These are phyloP conservation scores for Boletus edulis DNA, from an alignment of 768 basidiomycete species.

Conservation along the genomic window DNA sequence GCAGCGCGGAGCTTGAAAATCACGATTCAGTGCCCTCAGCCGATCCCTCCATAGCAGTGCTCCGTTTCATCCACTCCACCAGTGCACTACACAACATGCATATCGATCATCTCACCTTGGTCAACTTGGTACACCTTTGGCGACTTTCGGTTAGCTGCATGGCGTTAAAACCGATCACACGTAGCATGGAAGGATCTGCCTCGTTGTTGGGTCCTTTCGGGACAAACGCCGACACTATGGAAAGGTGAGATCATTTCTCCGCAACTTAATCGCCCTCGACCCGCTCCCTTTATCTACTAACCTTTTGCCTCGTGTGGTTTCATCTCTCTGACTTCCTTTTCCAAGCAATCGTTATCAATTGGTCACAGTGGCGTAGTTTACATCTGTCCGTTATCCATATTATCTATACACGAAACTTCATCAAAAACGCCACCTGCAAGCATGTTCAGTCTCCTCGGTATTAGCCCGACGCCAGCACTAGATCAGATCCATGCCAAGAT, in stretches of 20 bases:
- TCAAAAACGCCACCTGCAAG: slow-evolving; percentile 13
- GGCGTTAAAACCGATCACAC: neutral
- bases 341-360: slow-evolving; percentile 3
- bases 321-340: slow-evolving; percentile 6
- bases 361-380: slow-evolving; percentile 15
- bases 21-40: slow-evolving; percentile 10
- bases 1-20: slow-evolving; percentile 19
- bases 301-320: slow-evolving; percentile 1
- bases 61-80: neutral
- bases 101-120: neutral
- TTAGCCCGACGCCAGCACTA: neutral
- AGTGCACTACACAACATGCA: neutral
- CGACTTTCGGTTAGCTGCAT: neutral
- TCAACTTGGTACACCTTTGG: neutral
- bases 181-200: slow-evolving; percentile 8
- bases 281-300: neutral
- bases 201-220: neutral
- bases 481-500: slow-evolving; percentile 16
- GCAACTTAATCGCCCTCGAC: slow-evolving; percentile 7
- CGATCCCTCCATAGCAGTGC: neutral
- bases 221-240: neutral
- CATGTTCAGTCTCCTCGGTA: slow-evolving; percentile 10
- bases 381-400: slow-evolving; percentile 2
- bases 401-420: slow-evolving; percentile 1
- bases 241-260: slow-evolving; percentile 8